These are phyloP conservation scores for Alternaria incomplexa DNA, from an alignment of 2,329 filamentous ascomycete genomes.

Conservation along the genomic window DNA sequence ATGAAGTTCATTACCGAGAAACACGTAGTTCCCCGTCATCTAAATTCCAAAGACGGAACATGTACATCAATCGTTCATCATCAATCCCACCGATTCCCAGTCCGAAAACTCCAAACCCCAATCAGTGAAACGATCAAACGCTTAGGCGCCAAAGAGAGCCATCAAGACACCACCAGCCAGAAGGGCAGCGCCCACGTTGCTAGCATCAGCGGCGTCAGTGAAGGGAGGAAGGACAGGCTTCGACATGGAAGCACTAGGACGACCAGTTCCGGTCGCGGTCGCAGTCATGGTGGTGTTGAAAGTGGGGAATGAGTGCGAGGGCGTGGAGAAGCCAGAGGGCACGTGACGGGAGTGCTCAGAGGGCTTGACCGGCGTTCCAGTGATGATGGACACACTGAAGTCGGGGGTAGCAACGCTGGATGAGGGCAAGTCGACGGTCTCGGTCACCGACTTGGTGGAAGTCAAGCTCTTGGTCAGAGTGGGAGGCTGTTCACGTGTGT, in stretches of 20 bases:
- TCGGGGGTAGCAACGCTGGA: background rate
- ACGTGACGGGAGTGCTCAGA: background rate
- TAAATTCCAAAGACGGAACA: background rate
- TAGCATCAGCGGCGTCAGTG: slow-evolving; percentile 7
- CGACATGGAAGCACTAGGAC: slow-evolving; percentile 1
- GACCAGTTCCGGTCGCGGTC: background rate
- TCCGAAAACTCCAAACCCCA: background rate
- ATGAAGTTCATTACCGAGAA: background rate
- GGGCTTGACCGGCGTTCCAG: background rate
- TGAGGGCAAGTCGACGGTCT: background rate
- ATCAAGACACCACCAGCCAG: slow-evolving; percentile 4
- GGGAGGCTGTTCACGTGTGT: background rate
- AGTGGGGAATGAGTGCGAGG: background rate
- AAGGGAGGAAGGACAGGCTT: background rate
- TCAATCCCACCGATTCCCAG: background rate
- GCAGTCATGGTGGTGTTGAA: background rate
- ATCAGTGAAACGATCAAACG: background rate
- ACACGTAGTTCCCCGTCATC: background rate
- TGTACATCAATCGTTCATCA: background rate
- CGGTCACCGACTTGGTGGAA: background rate
- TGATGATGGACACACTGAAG: background rate
- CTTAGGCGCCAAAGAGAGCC: slow-evolving; percentile 9
- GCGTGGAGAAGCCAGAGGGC: background rate
- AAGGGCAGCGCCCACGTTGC: background rate
- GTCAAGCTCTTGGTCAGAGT: background rate